Conservation (phyloP, 768 basidiomycete species). For the Lactarius vividus region DNA sequence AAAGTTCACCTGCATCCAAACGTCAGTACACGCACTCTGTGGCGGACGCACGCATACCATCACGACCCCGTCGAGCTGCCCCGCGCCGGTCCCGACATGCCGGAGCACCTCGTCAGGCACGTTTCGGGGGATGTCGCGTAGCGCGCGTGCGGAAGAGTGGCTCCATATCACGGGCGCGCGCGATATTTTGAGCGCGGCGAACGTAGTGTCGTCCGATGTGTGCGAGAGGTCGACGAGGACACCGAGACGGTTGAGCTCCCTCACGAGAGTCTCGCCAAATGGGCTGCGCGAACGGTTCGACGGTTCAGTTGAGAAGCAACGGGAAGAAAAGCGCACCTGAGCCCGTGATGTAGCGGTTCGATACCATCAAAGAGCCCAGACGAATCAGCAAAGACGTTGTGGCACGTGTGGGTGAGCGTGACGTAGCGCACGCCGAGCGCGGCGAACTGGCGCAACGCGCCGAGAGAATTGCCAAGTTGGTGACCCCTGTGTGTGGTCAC, state of each 20-base stretch:
- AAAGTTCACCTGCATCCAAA: conserved; percentile 67
- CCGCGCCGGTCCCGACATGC: conserved; percentile 59
- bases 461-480: conserved; percentile 90
- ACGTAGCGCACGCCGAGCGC: conserved; percentile 90
- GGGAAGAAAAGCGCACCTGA: conserved; percentile 48
- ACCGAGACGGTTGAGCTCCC: conserved; percentile 94
- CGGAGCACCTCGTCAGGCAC: conserved; percentile 78
- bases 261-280: conserved; percentile 69
- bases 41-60: conserved; percentile 54
- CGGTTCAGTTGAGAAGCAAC: neutral
- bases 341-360: conserved; percentile 60
- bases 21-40: neutral
- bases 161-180: conserved; percentile 90
- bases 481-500: conserved; percentile 61
- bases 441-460: conserved; percentile 75
- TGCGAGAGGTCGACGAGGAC: conserved; percentile 91
- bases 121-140: conserved; percentile 78
- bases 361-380: conserved; percentile 58
- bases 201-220: conserved; percentile 86
- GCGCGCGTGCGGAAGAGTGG: conserved; percentile 80
- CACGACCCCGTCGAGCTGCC: conserved; percentile 77
- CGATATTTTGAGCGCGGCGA: conserved; percentile 57
- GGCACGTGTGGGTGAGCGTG: conserved; percentile 88
- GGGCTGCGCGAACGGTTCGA: conserved; percentile 39
- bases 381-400: conserved; percentile 87